phyloP scores from a whole-genome alignment of 495 filamentous ascomycete species.

The Aspergillus sclerotioniger region DNA sequence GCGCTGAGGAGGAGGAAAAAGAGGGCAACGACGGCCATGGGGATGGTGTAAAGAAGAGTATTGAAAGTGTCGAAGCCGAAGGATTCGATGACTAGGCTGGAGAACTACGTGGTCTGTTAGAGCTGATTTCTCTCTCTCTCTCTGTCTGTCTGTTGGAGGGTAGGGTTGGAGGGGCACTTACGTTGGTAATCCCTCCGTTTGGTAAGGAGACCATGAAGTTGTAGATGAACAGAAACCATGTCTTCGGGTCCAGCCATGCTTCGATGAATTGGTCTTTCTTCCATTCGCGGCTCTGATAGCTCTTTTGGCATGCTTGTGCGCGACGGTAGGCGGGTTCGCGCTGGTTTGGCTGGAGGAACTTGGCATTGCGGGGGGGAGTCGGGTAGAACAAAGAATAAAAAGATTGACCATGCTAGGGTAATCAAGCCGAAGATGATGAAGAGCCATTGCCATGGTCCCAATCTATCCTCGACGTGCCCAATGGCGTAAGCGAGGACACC shows the following conservation, averaged over 20 bases:
- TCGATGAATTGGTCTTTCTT: constrained; percentile 15
- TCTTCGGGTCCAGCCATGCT: constrained; percentile 15
- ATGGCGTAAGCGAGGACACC: constrained; percentile 53
- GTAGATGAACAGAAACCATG: constrained; percentile 14
- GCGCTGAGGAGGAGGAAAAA: constrained; percentile 34
- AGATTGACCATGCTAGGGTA: constrained; percentile 7
- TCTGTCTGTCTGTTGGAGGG: background rate
- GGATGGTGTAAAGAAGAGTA: constrained; percentile 37
- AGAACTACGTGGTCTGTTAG: constrained; percentile 23
- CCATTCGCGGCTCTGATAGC: constrained; percentile 9
- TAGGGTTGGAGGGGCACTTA: background rate
- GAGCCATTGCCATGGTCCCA: constrained; percentile 13
- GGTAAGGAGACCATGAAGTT: constrained; percentile 11
- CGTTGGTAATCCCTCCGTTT: constrained; percentile 16
- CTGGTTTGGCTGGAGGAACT: constrained; percentile 6
- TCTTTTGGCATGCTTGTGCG: constrained; percentile 11
- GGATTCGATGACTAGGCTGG: constrained; percentile 36
- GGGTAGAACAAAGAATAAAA: constrained; percentile 9
- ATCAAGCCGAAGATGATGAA: constrained; percentile 16
- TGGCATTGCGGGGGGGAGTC: constrained; percentile 25
- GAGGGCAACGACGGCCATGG: constrained; percentile 36
- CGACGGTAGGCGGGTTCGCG: constrained; percentile 9
- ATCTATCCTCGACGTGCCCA: constrained; percentile 43
- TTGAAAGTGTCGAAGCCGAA: constrained; percentile 42
- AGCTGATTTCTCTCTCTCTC: background rate